Conservation (phyloP, 768 basidiomycete genomes). For the Macrolepiota albuminosa region DNA sequence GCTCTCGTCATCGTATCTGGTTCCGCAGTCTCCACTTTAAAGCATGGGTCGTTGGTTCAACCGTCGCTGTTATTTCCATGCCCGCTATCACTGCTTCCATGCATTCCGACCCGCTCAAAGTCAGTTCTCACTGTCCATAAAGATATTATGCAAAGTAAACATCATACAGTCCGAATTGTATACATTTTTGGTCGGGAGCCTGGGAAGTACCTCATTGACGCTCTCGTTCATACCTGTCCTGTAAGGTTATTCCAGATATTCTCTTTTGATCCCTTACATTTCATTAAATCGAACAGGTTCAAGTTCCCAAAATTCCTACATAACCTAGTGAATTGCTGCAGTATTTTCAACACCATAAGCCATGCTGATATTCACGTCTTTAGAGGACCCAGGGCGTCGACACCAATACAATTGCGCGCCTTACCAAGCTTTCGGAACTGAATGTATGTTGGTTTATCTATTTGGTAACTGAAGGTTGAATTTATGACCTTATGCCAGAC, state of each 20-base stretch:
- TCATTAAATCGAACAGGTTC: conserved; percentile 47
- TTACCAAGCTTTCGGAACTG: conserved; percentile 77
- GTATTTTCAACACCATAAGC: neutral
- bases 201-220: conserved; percentile 66
- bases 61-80: conserved; percentile 56
- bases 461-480: neutral
- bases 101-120: conserved; percentile 53
- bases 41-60: conserved; percentile 64
- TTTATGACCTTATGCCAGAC: conserved; percentile 32
- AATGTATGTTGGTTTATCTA: conserved; percentile 47
- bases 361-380: neutral
- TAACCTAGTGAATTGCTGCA: conserved; percentile 43
- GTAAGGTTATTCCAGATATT: conserved; percentile 26
- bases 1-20: conserved; percentile 67
- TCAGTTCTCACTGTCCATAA: conserved; percentile 20
- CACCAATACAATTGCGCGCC: conserved; percentile 46
- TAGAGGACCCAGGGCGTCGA: conserved; percentile 40
- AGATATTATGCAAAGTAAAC: conserved; percentile 2
- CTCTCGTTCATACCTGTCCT: conserved; percentile 70
- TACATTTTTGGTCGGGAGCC: conserved; percentile 62
- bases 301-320: conserved; percentile 62
- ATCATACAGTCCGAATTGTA: conserved; percentile 56
- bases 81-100: conserved; percentile 66
- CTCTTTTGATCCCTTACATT: neutral
- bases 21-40: conserved; percentile 76